Evolutionary conservation across 73 alveolate species (phyloP).

Genomic region (Tetrahymena borealis): DNA sequence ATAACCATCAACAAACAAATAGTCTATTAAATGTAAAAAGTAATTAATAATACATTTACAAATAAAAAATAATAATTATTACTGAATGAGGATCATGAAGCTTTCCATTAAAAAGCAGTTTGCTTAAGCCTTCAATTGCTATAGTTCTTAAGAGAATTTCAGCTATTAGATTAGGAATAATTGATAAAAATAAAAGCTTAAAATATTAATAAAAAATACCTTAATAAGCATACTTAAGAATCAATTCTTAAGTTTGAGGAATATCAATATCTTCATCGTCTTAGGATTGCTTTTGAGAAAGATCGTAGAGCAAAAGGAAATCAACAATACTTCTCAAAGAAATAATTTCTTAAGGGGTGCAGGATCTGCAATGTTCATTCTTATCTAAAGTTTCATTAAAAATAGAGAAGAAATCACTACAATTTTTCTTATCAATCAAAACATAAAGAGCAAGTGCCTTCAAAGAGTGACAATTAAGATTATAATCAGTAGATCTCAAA

Average conservation of each 20-base stretch:
- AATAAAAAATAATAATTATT: not conserved
- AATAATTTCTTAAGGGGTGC: not conserved
- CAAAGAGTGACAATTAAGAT: not conserved
- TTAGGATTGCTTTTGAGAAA: not conserved
- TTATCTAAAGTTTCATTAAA: not conserved
- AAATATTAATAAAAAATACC: not conserved
- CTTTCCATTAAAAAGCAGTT: not conserved
- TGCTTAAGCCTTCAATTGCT: not conserved
- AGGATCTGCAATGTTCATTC: not conserved
- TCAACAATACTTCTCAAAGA: not conserved
- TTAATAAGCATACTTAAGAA: not conserved
- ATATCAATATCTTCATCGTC: not conserved
- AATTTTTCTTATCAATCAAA: not conserved
- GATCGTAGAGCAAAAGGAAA: not conserved
- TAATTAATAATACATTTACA: not conserved
- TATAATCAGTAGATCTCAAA: not conserved
- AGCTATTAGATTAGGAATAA: not conserved
- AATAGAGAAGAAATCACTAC: not conserved
- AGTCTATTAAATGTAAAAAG: not conserved
- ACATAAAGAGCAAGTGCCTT: not conserved
- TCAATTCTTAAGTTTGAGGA: not conserved
- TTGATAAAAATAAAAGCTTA: not conserved
- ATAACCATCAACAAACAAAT: not conserved
- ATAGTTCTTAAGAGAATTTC: not conserved
- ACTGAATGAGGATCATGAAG: not conserved